Conservation (phyloP, 2,329 filamentous ascomycete genomes). For the Fusarium compactum region DNA sequence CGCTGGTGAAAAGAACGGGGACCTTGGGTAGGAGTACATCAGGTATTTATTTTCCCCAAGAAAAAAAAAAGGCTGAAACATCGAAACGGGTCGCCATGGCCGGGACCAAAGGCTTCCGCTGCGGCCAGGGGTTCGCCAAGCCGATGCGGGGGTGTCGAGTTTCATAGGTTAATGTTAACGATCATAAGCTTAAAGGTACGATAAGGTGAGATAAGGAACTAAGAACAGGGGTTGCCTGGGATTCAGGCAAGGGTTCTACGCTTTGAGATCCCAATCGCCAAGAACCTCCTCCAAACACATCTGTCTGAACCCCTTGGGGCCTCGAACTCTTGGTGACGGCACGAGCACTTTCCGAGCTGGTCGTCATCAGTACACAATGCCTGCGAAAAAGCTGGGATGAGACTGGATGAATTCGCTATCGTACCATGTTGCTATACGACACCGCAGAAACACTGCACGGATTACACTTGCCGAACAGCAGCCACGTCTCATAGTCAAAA, state of each 20-base stretch:
- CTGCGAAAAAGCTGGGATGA: background rate
- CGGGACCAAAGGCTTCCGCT: slow-evolving; percentile 33
- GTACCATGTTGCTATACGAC: slow-evolving; percentile 6
- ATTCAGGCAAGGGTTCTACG: background rate
- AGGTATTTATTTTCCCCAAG: background rate
- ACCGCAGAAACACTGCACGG: background rate
- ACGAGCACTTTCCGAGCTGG: slow-evolving; percentile 13
- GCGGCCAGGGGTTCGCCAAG: slow-evolving; percentile 26
- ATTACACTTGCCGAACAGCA: slow-evolving; percentile 19
- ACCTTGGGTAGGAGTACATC: slow-evolving; percentile 2
- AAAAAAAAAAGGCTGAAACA: slow-evolving; percentile 25
- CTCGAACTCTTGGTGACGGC: slow-evolving; percentile 5
- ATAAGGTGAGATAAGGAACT: slow-evolving; percentile 3
- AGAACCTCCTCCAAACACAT: slow-evolving; percentile 24
- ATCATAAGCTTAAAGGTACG: slow-evolving; percentile 28
- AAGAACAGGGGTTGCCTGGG: background rate
- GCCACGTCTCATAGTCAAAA: slow-evolving; percentile 26
- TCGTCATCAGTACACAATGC: background rate
- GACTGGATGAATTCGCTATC: slow-evolving; percentile 5
- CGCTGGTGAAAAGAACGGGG: slow-evolving; percentile 17
- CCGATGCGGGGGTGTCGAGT: slow-evolving; percentile 5
- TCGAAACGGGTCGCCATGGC: slow-evolving; percentile 21
- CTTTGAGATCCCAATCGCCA: slow-evolving; percentile 13
- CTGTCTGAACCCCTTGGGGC: slow-evolving; percentile 4
- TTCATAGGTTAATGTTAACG: slow-evolving; percentile 23